Evolutionary conservation across 805 yeast genomes (phyloP), one percentile per base, ranked within the genome.

Genomic region (Saccharomycopsis schoenii): DNA sequence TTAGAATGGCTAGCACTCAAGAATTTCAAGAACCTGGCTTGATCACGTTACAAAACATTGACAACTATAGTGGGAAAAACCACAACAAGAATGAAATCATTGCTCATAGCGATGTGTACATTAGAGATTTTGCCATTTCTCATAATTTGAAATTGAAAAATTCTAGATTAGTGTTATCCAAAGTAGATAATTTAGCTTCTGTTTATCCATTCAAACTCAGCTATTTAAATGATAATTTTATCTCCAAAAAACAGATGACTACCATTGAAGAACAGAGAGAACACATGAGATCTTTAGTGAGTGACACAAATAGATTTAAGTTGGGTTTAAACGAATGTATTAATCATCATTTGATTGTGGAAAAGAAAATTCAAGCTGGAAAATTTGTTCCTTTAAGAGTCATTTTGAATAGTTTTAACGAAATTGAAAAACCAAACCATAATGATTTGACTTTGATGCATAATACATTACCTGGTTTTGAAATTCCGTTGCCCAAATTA

Each of bases 161-260:
- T 25, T 80, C 96, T 10, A 83, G 96, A 72, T 80, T 79, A 64
- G 77, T 91, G 60, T 77, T 92, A 66, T 77, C 83, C 40, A 81
- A 81, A 63, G 82, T 89, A 66, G 97, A 91, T 73, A 83, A 81
- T 66, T 76, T 81, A 56, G 78, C 82, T 67, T 88, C 97, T 34
- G 98, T 94, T 40, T 93, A 83, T 73, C 98, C 99, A 61, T 89
- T 93, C 79, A 93, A 90, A 74, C 79, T 92, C 66, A 79, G 90
- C 43, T 86, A 89, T 73, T 75, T 89, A 56, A 80, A 89, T 15
- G 76, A 78, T 25, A 68, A 73, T 50, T 86, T 85, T 80, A 92
- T 92, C 60, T 72, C 85, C 25, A 74, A 80, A 56, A 69, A 72
- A 42, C 72, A 72, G 34, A 67, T 77, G 58, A 21, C 34, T 6